A percentile compares a stretch with the other conserved stretches of the same genome.
Evolutionary conservation across 2,329 filamentous ascomycete genomes (phyloP).

Genomic region (Pseudogymnoascus sp.): DNA sequence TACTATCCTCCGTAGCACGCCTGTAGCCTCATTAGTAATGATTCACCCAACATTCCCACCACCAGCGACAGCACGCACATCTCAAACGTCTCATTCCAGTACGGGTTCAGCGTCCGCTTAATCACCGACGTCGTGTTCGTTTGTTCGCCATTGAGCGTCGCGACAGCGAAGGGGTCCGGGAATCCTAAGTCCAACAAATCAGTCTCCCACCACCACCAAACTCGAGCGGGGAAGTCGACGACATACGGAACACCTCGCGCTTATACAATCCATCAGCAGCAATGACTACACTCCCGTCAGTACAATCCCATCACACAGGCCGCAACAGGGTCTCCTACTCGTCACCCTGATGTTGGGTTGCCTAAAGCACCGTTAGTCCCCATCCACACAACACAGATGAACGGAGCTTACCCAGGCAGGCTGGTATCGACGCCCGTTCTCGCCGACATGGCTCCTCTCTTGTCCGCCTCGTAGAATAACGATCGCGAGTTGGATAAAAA

Average conservation of each 20-base stretch:
- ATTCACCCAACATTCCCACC: not conserved
- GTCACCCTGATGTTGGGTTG: conserved; percentile 87
- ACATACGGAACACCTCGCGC: conserved; percentile 96
- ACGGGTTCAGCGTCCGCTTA: conserved; percentile 97
- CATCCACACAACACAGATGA: conserved; percentile 5
- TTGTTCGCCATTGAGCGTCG: conserved; percentile 94
- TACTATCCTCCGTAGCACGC: conserved; percentile 87
- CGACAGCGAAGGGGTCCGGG: conserved; percentile 94
- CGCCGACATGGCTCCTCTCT: conserved; percentile 14
- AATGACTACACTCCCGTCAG: conserved; percentile 64
- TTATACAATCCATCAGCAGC: conserved; percentile 98
- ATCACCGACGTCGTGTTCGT: conserved; percentile 96
- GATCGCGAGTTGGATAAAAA: not conserved
- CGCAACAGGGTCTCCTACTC: conserved; percentile 48
- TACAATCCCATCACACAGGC: conserved; percentile 13
- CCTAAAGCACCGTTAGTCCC: conserved; percentile 36
- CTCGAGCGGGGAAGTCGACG: conserved; percentile 6
- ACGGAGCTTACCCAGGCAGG: conserved; percentile 48
- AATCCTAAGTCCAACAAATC: conserved; percentile 55
- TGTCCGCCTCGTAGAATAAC: not conserved
- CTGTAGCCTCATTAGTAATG: conserved; percentile 39
- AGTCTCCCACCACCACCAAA: conserved; percentile 24
- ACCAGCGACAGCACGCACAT: conserved; percentile 56
- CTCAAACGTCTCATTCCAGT: conserved; percentile 99
- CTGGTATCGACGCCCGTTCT: conserved; percentile 48